Base-by-base conservation (phyloP, 2,329 filamentous ascomycete genomes). In the Aschersonia sp. region DNA sequence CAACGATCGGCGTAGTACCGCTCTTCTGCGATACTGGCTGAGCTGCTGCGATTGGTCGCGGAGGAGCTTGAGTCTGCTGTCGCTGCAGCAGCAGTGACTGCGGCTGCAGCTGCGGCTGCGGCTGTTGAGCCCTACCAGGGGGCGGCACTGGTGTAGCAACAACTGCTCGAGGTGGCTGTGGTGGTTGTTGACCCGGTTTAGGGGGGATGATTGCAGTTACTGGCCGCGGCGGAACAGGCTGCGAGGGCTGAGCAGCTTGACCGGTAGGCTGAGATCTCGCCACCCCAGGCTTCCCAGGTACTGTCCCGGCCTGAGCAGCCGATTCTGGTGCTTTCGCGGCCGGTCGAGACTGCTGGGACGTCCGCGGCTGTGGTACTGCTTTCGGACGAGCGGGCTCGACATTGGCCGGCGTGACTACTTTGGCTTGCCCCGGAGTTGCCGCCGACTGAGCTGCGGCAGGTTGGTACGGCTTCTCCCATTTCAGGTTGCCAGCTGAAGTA, bases 381-480 rank as follows among this genome's bases (percentile, higher is more conserved):
- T 43, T 43, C 29, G 42, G 22, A 9, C 2, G 42, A 5, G 31
- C n/a, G 12, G 49, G 22, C n/a, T 37, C n/a, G 6, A 29, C 30
- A 49, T 37, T n/a, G 5, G 40, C 30, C 8, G 49, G 30, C 5
- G 45, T 10, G 6, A 41, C 30, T 43, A 49, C 49, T 12, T 56
- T 56, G 44, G 51, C 52, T 29, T 49, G 53, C 40, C 48, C 53
- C n/a, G 50, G 49, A 30, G 30, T 30, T 6, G 44, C 43, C 8
- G 52, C 50, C 29, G 32, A 46, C 39, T 51, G 35, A 32, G 53
- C 48, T 30, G 56, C 56, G 3, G 58, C 58, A 41, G 64, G 65
- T 47, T 66, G 64, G 50, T 67, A 66, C 9, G 66, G 64, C 53
- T 64, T 66, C 53, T 68, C 66, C 66, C 66, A 68, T 47, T 67